Evolutionary conservation across 305 asterid species (phyloP).

Genomic region (Lippia alba): DNA sequence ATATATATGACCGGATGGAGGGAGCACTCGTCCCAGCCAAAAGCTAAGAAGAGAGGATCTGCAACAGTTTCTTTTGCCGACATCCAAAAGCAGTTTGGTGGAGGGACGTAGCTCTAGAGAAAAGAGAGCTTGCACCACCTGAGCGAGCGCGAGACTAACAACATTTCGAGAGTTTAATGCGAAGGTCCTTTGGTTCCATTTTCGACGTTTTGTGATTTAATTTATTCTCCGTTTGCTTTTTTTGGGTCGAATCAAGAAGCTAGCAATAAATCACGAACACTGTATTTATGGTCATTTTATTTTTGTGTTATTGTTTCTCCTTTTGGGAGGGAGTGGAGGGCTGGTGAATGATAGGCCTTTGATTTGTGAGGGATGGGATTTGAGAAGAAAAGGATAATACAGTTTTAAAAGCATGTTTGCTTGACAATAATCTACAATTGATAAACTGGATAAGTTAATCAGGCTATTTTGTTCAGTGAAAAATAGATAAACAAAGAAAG

Average conservation of each 20-base stretch:
- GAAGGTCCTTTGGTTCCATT: background rate
- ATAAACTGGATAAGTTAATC: no score
- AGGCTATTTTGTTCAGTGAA: no score
- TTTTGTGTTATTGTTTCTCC: background rate
- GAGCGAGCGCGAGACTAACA: background rate
- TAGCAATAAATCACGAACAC: no score
- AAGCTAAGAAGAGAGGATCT: conserved; percentile 81
- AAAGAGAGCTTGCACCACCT: background rate
- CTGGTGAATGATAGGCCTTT: background rate
- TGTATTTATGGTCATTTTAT: background rate
- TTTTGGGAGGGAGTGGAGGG: background rate
- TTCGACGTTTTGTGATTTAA: background rate
- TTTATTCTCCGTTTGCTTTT: no score
- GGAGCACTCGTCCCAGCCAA: conserved; percentile 85
- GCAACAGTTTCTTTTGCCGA: conserved; percentile 83
- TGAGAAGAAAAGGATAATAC: background rate
- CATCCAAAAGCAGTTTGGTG: conserved; percentile 78
- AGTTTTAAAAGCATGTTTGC: background rate
- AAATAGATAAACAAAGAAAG: no score
- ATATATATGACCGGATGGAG: conserved; percentile 97
- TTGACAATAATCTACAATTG: no score
- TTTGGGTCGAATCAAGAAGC: no score
- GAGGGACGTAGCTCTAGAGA: conserved; percentile 31
- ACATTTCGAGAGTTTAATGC: background rate
- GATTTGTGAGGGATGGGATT: no score